Percentiles rank a stretch among this genome's conserved stretches.
phyloP scores from a whole-genome alignment of 1,284 basidiomycete genomes.

The Cerrena zonata region DNA sequence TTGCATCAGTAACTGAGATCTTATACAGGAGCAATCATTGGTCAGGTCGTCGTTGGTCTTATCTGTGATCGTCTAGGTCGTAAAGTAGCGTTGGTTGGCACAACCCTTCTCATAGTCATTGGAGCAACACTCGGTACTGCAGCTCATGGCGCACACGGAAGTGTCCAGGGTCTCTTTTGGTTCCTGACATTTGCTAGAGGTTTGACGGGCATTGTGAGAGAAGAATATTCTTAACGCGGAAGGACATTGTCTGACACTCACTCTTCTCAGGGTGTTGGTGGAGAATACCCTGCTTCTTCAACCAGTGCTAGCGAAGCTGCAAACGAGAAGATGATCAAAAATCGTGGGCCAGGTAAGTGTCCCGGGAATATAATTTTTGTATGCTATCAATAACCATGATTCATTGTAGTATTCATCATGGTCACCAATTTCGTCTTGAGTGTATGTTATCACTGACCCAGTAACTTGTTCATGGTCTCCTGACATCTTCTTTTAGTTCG shows the following conservation, averaged over 20 bases:
- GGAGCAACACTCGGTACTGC: conserved; percentile 71
- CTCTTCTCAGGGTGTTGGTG: conserved; percentile 64
- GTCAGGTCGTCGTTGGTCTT: conserved; percentile 64
- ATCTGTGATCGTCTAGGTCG: conserved; percentile 69
- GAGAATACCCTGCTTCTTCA: conserved; percentile 73
- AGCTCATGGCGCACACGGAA: conserved; percentile 59
- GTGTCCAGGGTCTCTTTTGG: conserved; percentile 65
- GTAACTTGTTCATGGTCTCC: not conserved
- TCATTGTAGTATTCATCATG: conserved; percentile 56
- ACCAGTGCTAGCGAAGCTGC: conserved; percentile 66
- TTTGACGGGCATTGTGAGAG: not conserved
- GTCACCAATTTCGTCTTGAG: conserved; percentile 68
- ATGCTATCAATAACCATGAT: not conserved
- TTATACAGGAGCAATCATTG: conserved; percentile 53
- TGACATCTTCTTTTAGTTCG: conserved; percentile 38
- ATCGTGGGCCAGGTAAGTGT: conserved; percentile 53
- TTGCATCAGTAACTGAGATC: not conserved
- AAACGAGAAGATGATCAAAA: conserved; percentile 60
- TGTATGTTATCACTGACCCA: conserved; percentile 27
- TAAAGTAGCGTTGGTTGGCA: conserved; percentile 65
- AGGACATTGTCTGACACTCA: too few species aligned
- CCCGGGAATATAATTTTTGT: conserved; percentile 1
- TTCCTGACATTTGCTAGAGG: conserved; percentile 51
- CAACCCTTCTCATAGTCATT: conserved; percentile 66
- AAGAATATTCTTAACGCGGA: too few species aligned